Evolutionary conservation across 371 early-diverging fungal genomes (phyloP).

Genomic region (Entomophthora muscae): DNA sequence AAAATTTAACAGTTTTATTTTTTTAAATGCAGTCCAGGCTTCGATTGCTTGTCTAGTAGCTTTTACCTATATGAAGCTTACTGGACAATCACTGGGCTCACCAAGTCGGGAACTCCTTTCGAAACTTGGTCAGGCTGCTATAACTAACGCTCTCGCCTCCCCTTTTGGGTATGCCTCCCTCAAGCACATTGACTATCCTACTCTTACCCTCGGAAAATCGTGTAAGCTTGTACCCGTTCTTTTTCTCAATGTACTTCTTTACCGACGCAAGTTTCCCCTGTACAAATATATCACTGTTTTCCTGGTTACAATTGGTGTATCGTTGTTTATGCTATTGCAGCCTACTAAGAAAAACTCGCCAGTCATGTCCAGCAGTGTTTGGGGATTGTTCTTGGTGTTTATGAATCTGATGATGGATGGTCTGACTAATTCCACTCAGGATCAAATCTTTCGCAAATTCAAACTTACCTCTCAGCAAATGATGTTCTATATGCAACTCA

Average conservation of each 20-base stretch:
- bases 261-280: constrained; percentile 59
- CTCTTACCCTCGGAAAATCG: constrained; percentile 90
- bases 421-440: constrained; percentile 92
- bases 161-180: constrained; percentile 89
- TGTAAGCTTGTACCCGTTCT: constrained; percentile 96
- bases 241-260: constrained; percentile 83
- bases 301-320: constrained; percentile 77
- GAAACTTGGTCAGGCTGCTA: constrained; percentile 53
- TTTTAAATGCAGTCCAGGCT: constrained; percentile 74
- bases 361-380: constrained; percentile 26
- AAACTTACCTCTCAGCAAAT: constrained; percentile 72
- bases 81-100: constrained; percentile 16
- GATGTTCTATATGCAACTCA: constrained; percentile 95
- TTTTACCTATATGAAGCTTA: constrained; percentile 39
- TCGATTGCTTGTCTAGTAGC: constrained; percentile 60
- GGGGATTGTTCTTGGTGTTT: constrained; percentile 63
- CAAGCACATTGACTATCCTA: constrained; percentile 92
- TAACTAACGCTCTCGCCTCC: constrained; percentile 57
- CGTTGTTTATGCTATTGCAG: constrained; percentile 77
- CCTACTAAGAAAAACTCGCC: constrained; percentile 11
- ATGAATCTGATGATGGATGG: constrained; percentile 87
- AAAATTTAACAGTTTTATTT: constrained; percentile 70
- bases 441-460: constrained; percentile 70
- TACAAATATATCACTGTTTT: constrained; percentile 73
- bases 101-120: constrained; percentile 25